Evolutionary conservation across 1,139 yeast genomes (phyloP), one percentile per base, ranked within the genome.

Genomic region (Yamadazyma epiphylla): DNA sequence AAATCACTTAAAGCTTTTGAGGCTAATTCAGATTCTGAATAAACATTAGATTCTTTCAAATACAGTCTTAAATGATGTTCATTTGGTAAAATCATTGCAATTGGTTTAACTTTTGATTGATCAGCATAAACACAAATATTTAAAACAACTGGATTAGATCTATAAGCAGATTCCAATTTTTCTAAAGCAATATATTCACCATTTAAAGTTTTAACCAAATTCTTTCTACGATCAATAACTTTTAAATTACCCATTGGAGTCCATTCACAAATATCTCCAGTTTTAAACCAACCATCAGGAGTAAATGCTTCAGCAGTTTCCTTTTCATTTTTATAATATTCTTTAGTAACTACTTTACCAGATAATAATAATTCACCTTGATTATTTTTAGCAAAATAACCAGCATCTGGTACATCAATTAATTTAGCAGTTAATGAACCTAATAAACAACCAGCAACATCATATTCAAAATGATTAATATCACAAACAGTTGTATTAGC

Each of bases 221-320:
- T 94, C 80, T 94, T 94, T 70, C 80, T 85, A 60, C 99, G 85
- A 64, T 94, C 99, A 57, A 94, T 84, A 43, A 94, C 71, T 52
- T 72, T 77, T 51, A 94, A 67, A 37, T 78, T 79, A 46, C 98
- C 98, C 43, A 70, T 72, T 15, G 77, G 43, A 26, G 91, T 74
- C 95, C 96, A 88, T 65, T 87, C 91, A 52, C 91, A 96, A 58
- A 94, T 87, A 60, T 94, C 99, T 58, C 99, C 99, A 26, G 98
- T 91, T 55, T 70, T 75, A 69, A 94, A 94, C 96, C 97, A 94
- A 19, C 91, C 94, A 43, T 69, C 71, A 42, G 88, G 96, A 27
- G 86, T 78, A 49, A 85, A 81, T 0, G 95, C 87, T 19, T 60
- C 79, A 30, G 67, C 58, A 19, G 96, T 91, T 62, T 89, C 97